Evolutionary conservation across 352 stramenopile genomes (phyloP), one percentile per base, ranked within the genome.

Genomic region (Phytophthora fragariaefolia): DNA sequence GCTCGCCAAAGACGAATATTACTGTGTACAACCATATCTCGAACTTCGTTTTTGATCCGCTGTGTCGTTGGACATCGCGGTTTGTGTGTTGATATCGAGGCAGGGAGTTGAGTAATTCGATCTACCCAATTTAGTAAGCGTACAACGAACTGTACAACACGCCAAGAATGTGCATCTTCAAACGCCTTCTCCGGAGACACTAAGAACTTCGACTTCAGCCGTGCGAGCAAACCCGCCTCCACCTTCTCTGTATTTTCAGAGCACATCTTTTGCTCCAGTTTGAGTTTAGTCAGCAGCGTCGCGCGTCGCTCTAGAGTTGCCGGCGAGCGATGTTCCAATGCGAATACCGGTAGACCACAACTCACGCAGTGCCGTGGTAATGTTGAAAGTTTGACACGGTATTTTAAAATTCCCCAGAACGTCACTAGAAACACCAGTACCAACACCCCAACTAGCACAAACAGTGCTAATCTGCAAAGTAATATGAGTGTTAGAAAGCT

Each of bases 1-100:
- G 82, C 83, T 12, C 80, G 73, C 82, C 82, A 93, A 3, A 93
- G 65, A 1, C 82, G 79, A 24, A 93, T 42, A 55, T 93, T 93
- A 62, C 82, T 93, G 15, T 81, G 69, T 6, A 93, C 70, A 24
- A 91, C 78, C 80, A 91, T 91, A 4, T 64, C 57, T 6, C 81
- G 62, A 1, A 93, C 80, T 12, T 86, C 73, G 9, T 74, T 76
- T 24, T 65, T 68, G 38, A 92, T 83, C 2, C 65, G 60, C 43
- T 89, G 80, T 3, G 74, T 75, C 0, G 82, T 92, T 9, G 82
- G 82, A 57, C 84, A 92, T 28, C 51, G 57, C 0, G 73, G 73
- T 2, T 74, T 47, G 20, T 91, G 80, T 17, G 59, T 63, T 1
- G 80, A 85, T 18, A 74, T 66, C 9, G 80, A 88, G 6, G 80